Evolutionary conservation across 176 grass and related monocot species (phyloP).

Genomic region (Alopecurus myosuroides): DNA sequence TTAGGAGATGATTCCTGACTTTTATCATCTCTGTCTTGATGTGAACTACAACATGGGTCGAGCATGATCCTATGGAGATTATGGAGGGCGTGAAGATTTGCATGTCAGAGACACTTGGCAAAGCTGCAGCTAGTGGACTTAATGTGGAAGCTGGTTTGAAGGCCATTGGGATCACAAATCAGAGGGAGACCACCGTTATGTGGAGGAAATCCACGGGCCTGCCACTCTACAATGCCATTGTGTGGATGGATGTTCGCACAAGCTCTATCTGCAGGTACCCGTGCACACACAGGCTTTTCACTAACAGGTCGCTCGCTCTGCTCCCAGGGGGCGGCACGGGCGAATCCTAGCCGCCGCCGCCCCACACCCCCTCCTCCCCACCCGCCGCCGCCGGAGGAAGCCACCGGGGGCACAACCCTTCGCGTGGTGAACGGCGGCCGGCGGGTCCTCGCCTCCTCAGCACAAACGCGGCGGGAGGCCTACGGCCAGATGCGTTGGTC

Average conservation of each 20-base stretch:
- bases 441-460: no score
- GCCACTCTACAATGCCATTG: conserved; percentile 89
- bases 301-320: no score
- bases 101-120: conserved; percentile 55
- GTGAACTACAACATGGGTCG: conserved; percentile 66
- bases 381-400: no score
- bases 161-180: conserved; percentile 86
- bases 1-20: neutral
- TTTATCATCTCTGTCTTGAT: neutral
- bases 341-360: no score
- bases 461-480: no score
- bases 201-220: conserved; percentile 91
- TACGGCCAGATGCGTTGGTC: no score
- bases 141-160: conserved; percentile 61
- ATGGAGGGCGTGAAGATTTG: conserved; percentile 62
- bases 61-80: conserved; percentile 96
- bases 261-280: conserved; percentile 83
- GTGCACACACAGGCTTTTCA: no score
- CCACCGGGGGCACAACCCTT: no score
- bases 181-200: conserved; percentile 87
- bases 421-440: no score
- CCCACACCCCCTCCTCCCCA: no score
- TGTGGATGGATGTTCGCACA: conserved; percentile 98
- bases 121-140: conserved; percentile 44
- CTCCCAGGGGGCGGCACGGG: no score